Percentiles rank a stretch among this genome's conserved stretches.
phyloP scores from a whole-genome alignment of 2,329 filamentous ascomycete genomes.

The Colletotrichum sp. region DNA sequence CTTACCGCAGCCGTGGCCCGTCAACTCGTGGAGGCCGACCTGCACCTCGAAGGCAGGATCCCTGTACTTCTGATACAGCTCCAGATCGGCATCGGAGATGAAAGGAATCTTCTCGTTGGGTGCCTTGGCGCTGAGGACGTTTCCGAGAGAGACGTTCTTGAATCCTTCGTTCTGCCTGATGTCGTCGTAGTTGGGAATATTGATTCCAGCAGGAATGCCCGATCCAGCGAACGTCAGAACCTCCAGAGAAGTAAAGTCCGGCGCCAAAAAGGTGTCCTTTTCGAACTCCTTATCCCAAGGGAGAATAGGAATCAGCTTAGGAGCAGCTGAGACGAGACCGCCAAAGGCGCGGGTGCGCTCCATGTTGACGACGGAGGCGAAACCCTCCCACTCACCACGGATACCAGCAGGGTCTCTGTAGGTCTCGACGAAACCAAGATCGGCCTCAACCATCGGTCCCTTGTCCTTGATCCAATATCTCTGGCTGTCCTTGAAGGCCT shows the following conservation, averaged over 20 bases:
- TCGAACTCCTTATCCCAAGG: slow-evolving; percentile 92
- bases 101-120: slow-evolving; percentile 93
- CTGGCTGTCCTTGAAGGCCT: slow-evolving; percentile 82
- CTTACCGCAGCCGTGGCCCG: slow-evolving; percentile 88
- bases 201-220: slow-evolving; percentile 72
- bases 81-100: slow-evolving; percentile 78
- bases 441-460: slow-evolving; percentile 78
- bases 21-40: slow-evolving; percentile 91
- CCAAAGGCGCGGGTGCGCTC: slow-evolving; percentile 90
- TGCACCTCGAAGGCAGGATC: slow-evolving; percentile 93
- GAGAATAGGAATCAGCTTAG: slow-evolving; percentile 83
- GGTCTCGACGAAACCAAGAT: slow-evolving; percentile 85
- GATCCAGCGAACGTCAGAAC: slow-evolving; percentile 77
- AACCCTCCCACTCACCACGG: slow-evolving; percentile 85
- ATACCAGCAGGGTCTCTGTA: slow-evolving; percentile 84
- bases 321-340: slow-evolving; percentile 81
- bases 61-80: slow-evolving; percentile 80
- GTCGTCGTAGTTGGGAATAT: slow-evolving; percentile 75
- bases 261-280: slow-evolving; percentile 93
- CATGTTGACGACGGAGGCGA: slow-evolving; percentile 84
- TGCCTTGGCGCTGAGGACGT: slow-evolving; percentile 89
- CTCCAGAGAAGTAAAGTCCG: slow-evolving; percentile 95
- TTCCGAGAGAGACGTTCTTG: slow-evolving; percentile 93
- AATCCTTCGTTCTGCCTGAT: slow-evolving; percentile 85
- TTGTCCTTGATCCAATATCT: slow-evolving; percentile 84